phyloP scores from a whole-genome alignment of 179 eudicot genomes.

The Dionaea muscipula region DNA sequence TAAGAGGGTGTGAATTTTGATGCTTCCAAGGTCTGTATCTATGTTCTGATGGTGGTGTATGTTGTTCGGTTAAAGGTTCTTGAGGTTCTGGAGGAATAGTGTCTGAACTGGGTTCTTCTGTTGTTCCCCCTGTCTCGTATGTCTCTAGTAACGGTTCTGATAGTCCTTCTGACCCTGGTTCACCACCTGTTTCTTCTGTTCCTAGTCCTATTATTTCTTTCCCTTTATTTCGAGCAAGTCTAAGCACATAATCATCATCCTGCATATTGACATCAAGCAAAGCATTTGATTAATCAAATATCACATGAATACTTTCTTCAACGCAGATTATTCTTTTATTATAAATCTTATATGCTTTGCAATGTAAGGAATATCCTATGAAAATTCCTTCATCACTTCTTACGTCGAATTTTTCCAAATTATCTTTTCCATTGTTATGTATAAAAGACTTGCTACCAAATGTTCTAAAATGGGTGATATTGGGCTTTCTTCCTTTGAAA shows the following conservation, averaged over 20 bases:
- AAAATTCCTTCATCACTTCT: not conserved
- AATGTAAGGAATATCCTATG: not conserved
- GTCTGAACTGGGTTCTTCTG: not conserved
- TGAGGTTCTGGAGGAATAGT: not conserved
- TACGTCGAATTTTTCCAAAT: not conserved
- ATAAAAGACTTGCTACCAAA: slow-evolving; percentile 2
- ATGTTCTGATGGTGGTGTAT: not conserved
- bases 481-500: not conserved
- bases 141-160: no score
- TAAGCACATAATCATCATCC: not conserved
- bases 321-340: not conserved
- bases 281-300: not conserved
- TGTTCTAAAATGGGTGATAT: not conserved
- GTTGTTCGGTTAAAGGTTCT: not conserved
- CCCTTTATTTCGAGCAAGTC: not conserved
- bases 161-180: not conserved
- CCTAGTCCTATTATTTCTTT: not conserved
- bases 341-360: not conserved
- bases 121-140: not conserved
- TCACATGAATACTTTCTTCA: not conserved
- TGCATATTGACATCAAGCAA: not conserved
- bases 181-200: not conserved
- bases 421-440: not conserved
- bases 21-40: not conserved
- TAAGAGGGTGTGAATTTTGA: not conserved